Evolutionary conservation across 2,329 filamentous ascomycete species (phyloP).

Genomic region (Arthrobotrys conoides): DNA sequence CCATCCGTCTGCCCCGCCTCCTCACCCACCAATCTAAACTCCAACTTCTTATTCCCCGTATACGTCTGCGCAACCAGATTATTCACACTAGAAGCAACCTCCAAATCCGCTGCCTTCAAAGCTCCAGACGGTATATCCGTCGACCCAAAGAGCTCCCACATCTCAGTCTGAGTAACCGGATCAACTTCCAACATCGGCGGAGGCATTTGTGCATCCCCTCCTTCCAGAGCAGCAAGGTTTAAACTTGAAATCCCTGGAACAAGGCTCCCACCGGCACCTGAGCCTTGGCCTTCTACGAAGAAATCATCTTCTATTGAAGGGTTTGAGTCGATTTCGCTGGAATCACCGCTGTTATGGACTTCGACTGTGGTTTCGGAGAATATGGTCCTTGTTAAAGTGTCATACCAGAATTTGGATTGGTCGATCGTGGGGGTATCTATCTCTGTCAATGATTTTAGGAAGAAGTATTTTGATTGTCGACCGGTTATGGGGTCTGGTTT

Average conservation of each 20-base stretch:
- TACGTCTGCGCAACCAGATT: constrained; percentile 20
- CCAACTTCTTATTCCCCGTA: constrained; percentile 24
- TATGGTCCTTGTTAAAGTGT: constrained; percentile 10
- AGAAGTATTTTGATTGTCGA: constrained; percentile 36
- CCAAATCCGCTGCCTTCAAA: constrained; percentile 36
- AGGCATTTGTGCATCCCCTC: constrained; percentile 1
- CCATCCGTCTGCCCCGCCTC: neutral
- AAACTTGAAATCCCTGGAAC: neutral
- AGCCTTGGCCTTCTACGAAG: neutral
- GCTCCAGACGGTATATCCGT: neutral
- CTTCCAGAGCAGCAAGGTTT: constrained; percentile 5
- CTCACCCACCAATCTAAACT: constrained; percentile 11
- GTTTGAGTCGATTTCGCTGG: neutral
- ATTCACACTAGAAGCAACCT: neutral
- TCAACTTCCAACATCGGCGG: constrained; percentile 9
- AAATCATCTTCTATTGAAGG: constrained; percentile 38
- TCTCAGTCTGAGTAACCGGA: neutral
- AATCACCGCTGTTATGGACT: neutral
- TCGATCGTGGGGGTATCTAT: constrained; percentile 6
- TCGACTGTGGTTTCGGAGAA: constrained; percentile 31
- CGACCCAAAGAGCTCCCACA: constrained; percentile 48
- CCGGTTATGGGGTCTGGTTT: constrained; percentile 9
- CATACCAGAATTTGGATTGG: constrained; percentile 45
- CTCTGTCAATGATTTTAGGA: constrained; percentile 18
- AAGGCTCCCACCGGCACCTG: neutral